A percentile compares a stretch with the other conserved stretches of the same genome.
Conservation (phyloP, 495 filamentous ascomycete genomes). For the Cairneyella variabilis region DNA sequence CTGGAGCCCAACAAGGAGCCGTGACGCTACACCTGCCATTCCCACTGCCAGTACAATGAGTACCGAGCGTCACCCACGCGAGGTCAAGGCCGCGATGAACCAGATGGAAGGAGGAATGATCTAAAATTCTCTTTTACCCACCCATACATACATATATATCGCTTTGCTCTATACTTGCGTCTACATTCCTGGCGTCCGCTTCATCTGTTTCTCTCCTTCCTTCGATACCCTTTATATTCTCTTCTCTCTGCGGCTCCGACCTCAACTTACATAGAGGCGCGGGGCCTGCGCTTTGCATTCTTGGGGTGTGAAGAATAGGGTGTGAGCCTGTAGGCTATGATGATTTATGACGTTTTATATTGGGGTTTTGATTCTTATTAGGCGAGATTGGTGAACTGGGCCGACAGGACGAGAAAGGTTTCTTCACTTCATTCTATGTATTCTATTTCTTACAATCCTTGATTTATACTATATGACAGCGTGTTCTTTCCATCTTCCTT, state of each 20-base stretch:
- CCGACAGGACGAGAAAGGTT: too few species aligned
- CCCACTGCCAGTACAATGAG: constrained; percentile 2
- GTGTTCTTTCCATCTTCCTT: constrained; percentile 6
- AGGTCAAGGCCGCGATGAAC: constrained; percentile 38
- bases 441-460: constrained; percentile 20
- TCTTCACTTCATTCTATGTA: constrained; percentile 11
- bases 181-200: constrained; percentile 3
- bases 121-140: constrained; percentile 5
- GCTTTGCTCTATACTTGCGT: constrained; percentile 6
- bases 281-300: too few species aligned
- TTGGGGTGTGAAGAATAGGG: constrained; percentile 11
- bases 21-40: background rate
- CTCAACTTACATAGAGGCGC: too few species aligned
- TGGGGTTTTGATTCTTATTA: too few species aligned
- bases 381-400: too few species aligned
- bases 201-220: constrained; percentile 1
- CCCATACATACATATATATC: constrained; percentile 3
- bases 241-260: background rate
- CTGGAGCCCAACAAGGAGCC: constrained; percentile 17
- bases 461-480: constrained; percentile 14
- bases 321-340: constrained; percentile 18
- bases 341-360: too few species aligned
- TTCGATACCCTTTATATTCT: constrained; percentile 23
- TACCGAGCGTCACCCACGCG: constrained; percentile 37
- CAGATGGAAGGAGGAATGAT: constrained; percentile 27